Percentiles rank a stretch among this genome's conserved stretches.
Conservation (phyloP, 768 basidiomycete genomes). For the Lentinula sp. region DNA sequence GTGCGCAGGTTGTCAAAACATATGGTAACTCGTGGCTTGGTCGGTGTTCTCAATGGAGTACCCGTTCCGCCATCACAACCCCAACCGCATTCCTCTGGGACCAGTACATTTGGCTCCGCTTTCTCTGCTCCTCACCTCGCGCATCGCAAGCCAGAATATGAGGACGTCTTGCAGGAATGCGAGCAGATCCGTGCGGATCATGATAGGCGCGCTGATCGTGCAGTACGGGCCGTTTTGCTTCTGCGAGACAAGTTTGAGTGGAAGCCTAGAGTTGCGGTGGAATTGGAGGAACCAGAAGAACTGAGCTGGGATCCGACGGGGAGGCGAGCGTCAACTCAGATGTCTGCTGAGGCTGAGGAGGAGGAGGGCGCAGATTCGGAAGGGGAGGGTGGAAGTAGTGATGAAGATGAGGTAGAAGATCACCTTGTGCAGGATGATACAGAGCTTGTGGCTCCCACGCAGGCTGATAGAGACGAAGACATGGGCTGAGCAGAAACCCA, state of each 20-base stretch:
- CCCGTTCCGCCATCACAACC: slow-evolving; percentile 11
- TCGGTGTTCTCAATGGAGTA: slow-evolving; percentile 37
- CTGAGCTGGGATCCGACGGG: slow-evolving; percentile 57
- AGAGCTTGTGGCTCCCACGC: slow-evolving; percentile 17
- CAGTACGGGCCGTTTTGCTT: slow-evolving; percentile 73
- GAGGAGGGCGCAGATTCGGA: slow-evolving; percentile 10
- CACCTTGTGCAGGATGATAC: slow-evolving; percentile 23
- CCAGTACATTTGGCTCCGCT: slow-evolving; percentile 13
- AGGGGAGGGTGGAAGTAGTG: slow-evolving; percentile 23
- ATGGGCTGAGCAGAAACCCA: neutral
- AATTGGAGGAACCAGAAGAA: slow-evolving; percentile 75
- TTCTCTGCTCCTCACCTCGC: neutral
- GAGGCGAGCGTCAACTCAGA: neutral
- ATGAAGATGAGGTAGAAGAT: slow-evolving; percentile 31
- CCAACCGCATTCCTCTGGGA: slow-evolving; percentile 23
- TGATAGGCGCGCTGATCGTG: slow-evolving; percentile 70
- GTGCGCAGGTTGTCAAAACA: slow-evolving; percentile 66
- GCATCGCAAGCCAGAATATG: slow-evolving; percentile 42
- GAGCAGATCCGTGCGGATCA: slow-evolving; percentile 62
- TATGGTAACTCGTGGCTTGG: slow-evolving; percentile 54
- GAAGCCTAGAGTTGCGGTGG: slow-evolving; percentile 75
- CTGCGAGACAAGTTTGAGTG: slow-evolving; percentile 77
- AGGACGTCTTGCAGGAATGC: slow-evolving; percentile 64
- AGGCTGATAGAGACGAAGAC: neutral
- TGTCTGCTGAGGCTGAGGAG: slow-evolving; percentile 9